Percentiles rank a stretch among this genome's conserved stretches.
phyloP scores from a whole-genome alignment of 2,329 filamentous ascomycete species.

The Neurospora crassa region DNA sequence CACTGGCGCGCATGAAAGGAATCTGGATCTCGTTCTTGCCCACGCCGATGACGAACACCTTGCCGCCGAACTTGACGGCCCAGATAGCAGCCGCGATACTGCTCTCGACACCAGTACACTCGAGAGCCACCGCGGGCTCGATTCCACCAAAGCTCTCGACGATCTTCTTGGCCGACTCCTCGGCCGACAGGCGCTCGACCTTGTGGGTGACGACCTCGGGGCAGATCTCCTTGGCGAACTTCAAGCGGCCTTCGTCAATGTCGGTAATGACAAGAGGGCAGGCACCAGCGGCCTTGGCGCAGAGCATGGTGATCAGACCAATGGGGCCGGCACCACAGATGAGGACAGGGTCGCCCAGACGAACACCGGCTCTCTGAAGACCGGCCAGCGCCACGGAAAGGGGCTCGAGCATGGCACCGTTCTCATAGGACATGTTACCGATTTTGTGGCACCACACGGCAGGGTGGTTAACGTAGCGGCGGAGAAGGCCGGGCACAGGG shows the following conservation, averaged over 20 bases:
- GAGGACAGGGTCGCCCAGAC: conserved; percentile 76
- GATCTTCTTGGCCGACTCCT: conserved; percentile 62
- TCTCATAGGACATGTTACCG: conserved; percentile 81
- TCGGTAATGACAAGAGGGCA: conserved; percentile 90
- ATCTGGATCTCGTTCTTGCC: conserved; percentile 93
- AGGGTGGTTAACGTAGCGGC: conserved; percentile 91
- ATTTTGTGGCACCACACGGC: conserved; percentile 96
- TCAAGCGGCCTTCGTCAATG: conserved; percentile 76
- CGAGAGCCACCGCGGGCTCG: conserved; percentile 73
- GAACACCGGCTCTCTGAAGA: conserved; percentile 71
- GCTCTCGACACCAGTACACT: conserved; percentile 92
- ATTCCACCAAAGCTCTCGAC: conserved; percentile 64
- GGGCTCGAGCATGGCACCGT: conserved; percentile 84
- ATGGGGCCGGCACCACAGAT: conserved; percentile 93
- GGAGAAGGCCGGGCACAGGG: conserved; percentile 74
- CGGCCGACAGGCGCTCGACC: conserved; percentile 49
- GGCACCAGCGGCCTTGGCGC: conserved; percentile 76
- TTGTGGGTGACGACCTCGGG: conserved; percentile 74
- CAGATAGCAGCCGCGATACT: conserved; percentile 81
- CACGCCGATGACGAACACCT: conserved; percentile 93
- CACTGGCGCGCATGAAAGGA: conserved; percentile 88
- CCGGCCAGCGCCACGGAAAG: conserved; percentile 82
- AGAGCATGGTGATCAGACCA: conserved; percentile 79
- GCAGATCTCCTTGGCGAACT: conserved; percentile 75
- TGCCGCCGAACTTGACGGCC: conserved; percentile 87